A percentile compares a stretch with the other conserved stretches of the same genome.
These are phyloP conservation scores for Musa troglodytarum DNA, from an alignment of 176 grass and related monocot genomes.

Conservation along the genomic window DNA sequence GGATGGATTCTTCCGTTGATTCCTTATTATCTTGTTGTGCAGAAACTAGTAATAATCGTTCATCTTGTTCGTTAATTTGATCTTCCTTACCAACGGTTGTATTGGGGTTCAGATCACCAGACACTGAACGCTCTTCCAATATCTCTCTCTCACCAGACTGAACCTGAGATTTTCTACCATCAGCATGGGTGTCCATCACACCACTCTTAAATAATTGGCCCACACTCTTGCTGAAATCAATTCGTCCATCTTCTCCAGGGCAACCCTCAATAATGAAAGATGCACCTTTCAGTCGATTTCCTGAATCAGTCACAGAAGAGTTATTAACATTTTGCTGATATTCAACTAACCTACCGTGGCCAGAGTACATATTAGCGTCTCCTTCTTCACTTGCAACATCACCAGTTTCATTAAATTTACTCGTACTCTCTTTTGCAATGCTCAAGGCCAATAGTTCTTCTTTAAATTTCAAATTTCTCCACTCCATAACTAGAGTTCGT, in stretches of 20 bases:
- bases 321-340: slow-evolving; percentile 36
- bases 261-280: slow-evolving; percentile 18
- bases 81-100: slow-evolving; percentile 25
- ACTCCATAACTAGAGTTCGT: slow-evolving; percentile 47
- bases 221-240: slow-evolving; percentile 36
- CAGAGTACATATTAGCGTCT: slow-evolving; percentile 26
- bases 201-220: slow-evolving; percentile 20
- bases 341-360: slow-evolving; percentile 41
- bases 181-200: slow-evolving; percentile 12
- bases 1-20: slow-evolving; percentile 21
- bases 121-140: not conserved
- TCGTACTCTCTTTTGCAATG: slow-evolving; percentile 26
- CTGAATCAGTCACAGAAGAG: slow-evolving; percentile 21
- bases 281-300: slow-evolving; percentile 29
- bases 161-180: slow-evolving; percentile 13
- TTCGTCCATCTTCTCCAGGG: slow-evolving; percentile 31
- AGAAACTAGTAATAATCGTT: slow-evolving; percentile 25
- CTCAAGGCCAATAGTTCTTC: slow-evolving; percentile 40
- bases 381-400: slow-evolving; percentile 30
- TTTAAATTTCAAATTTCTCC: slow-evolving; percentile 73
- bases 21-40: slow-evolving; percentile 19
- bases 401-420: slow-evolving; percentile 16
- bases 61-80: slow-evolving; percentile 27
- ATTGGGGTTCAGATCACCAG: slow-evolving; percentile 22
- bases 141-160: not conserved